Base-by-base conservation (phyloP, 1,284 basidiomycete genomes). In the Coniferiporia sulphurascens region DNA sequence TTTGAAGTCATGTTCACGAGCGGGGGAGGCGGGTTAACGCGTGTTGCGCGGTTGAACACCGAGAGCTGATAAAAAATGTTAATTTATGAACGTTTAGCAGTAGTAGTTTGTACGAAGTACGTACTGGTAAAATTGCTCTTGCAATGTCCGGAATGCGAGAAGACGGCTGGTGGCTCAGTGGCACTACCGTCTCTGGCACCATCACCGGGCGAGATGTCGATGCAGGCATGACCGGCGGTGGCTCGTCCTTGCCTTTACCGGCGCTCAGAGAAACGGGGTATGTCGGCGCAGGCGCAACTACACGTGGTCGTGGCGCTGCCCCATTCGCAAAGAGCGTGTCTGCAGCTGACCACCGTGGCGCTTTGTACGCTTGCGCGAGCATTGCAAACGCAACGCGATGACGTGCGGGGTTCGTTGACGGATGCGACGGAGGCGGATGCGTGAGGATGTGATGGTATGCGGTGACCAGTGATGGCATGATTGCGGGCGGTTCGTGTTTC, bases 371-470 rank as follows among this genome's bases (percentile, higher is more conserved):
- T 56, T 85, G 79, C 0, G 75, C 67, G 35, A 89, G 76, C 12
- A 90, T 73, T 0, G 83, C 77, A 77, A 89, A 82, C 2, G 85
- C 84, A 27, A 89, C 84, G 66, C 82, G 83, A 71, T 89, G 87
- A 52, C 85, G 78, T 1, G 80, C 72, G 17, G 81, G 81, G 57
- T 82, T 86, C 7, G 81, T 71, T 4, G 79, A 72, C 2, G 75
- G 71, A 49, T 74, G 74, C 1, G 74, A 62, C 17, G 76, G 75
- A 1, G 77, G 80, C 22, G 75, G 85, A 64, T 88, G 82, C 0
- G 83, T 86, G 56, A 88, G 78, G 61, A 88, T 82, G 64, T 90
- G 83, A 63, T 88, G 87, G 66, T 87, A 89, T 2, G 87, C 87
- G 5, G 75, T 73, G 45, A 86, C 68, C n/a, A 89, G 76, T 0